Percentiles rank a stretch among this genome's conserved stretches.
Evolutionary conservation across 257 asterid species (phyloP).

Genomic region (Fraxinus anomala): DNA sequence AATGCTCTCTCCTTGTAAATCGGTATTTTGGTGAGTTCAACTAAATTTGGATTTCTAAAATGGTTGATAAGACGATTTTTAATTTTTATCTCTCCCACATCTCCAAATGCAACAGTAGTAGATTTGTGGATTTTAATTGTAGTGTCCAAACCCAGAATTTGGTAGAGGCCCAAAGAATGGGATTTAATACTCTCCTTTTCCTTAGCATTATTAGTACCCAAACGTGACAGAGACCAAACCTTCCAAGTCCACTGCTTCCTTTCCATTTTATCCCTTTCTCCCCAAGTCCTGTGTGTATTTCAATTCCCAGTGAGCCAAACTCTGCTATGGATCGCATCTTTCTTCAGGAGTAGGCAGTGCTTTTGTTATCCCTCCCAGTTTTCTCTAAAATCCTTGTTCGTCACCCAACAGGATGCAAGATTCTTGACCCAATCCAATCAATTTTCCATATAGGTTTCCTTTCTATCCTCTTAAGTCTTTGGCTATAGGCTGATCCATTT

Average conservation of each 20-base stretch:
- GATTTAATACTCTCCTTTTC: neutral
- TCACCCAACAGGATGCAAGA: neutral
- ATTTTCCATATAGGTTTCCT: neutral
- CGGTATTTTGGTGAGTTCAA: neutral
- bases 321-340: neutral
- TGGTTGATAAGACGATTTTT: too few relatives aligned
- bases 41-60: neutral
- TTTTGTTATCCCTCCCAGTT: neutral
- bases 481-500: neutral
- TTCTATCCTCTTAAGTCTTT: neutral
- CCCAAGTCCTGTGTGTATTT: neutral
- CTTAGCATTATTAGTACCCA: neutral
- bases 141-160: too few relatives aligned
- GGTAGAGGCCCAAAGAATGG: too few relatives aligned
- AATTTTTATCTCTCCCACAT: too few relatives aligned
- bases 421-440: too few relatives aligned
- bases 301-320: neutral
- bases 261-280: neutral
- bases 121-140: too few relatives aligned
- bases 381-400: neutral
- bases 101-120: too few relatives aligned
- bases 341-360: neutral
- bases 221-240: neutral
- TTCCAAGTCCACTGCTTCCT: neutral
- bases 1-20: neutral